Evolutionary conservation across 1,284 basidiomycete genomes (phyloP).

Genomic region (Erythrobasidium hasegawianum): DNA sequence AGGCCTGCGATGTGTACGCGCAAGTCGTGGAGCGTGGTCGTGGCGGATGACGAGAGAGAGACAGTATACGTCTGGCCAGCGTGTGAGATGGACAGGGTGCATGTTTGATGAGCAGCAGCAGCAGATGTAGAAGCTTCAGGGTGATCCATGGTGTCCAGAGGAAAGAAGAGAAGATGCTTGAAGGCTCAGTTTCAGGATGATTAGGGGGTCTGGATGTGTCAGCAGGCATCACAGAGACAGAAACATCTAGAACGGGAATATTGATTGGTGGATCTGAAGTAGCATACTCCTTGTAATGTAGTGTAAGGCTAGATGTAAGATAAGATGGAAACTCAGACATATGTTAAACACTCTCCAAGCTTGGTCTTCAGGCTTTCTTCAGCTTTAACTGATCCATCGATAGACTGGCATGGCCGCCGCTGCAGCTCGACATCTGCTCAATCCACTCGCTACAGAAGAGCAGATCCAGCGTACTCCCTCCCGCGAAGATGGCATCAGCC

Average conservation of each 20-base stretch:
- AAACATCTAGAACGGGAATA: no score
- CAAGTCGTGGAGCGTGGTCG: slow-evolving; percentile 23
- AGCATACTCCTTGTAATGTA: no score
- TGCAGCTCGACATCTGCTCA: slow-evolving; percentile 55
- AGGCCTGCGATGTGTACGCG: slow-evolving; percentile 2
- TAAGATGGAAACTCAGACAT: no score
- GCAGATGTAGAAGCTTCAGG: background rate
- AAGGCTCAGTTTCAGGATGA: no score
- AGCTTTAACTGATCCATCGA: no score
- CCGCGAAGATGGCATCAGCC: slow-evolving; percentile 70
- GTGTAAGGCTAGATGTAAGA: no score
- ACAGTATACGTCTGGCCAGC: slow-evolving; percentile 15
- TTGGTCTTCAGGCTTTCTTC: no score
- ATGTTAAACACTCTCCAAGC: no score
- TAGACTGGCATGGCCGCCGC: slow-evolving; percentile 21
- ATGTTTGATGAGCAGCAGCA: background rate
- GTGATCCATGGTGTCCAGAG: background rate
- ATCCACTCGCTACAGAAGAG: slow-evolving; percentile 74
- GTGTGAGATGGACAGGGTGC: slow-evolving; percentile 7
- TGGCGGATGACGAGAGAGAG: slow-evolving; percentile 20
- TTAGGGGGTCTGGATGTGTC: background rate
- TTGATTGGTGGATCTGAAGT: no score
- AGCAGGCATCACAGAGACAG: background rate
- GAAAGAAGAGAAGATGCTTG: no score
- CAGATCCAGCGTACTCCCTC: slow-evolving; percentile 81